Conservation (phyloP, 805 yeast species). For the Cyberlindnera americana region DNA sequence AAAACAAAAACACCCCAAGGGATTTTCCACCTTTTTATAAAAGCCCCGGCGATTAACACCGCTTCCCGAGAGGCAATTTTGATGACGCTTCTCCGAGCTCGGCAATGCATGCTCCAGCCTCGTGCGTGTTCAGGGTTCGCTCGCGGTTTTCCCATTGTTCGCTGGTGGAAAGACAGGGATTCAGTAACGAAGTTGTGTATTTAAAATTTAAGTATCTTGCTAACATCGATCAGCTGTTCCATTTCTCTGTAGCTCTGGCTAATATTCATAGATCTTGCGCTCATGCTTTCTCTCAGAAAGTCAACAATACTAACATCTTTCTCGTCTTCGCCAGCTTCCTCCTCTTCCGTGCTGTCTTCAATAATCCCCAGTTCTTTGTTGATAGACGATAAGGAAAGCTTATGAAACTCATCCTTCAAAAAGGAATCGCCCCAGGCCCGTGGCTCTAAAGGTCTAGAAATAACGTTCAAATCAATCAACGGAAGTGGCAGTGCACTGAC, state of each 20-base stretch:
- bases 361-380: no score
- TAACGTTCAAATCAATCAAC: constrained; percentile 19
- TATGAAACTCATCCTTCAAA: no score
- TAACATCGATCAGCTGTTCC: constrained; percentile 8
- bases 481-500: constrained; percentile 7
- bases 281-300: constrained; percentile 22
- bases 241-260: constrained; percentile 8
- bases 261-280: constrained; percentile 14
- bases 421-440: background rate
- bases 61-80: no score
- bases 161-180: no score
- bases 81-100: constrained; percentile 4
- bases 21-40: no score
- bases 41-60: background rate
- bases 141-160: no score
- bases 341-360: constrained; percentile 2
- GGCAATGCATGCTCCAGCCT: background rate
- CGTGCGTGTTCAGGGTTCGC: no score
- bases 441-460: constrained; percentile 14
- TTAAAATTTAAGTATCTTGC: background rate
- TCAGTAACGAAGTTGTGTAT: no score
- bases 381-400: no score
- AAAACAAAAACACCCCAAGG: no score
- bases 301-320: constrained; percentile 16
- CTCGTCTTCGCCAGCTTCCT: constrained; percentile 6